These are phyloP conservation scores for Cryptosporidium andersoni DNA, from an alignment of 169 alveolate species.

Conservation along the genomic window DNA sequence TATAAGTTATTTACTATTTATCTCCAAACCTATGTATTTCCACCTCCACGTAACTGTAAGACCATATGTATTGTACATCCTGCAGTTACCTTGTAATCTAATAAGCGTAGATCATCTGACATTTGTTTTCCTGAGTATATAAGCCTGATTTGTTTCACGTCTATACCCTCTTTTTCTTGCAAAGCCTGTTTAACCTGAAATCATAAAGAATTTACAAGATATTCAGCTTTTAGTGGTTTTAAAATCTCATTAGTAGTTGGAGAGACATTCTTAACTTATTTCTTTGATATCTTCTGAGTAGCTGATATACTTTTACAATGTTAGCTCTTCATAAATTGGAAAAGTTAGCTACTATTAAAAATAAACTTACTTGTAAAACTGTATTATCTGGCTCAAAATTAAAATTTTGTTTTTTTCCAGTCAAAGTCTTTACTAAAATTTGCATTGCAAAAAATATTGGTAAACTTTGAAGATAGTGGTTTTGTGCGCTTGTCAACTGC, in stretches of 20 bases:
- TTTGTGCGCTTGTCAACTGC: no score
- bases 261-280: no score
- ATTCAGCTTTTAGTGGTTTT: background rate
- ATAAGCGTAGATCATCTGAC: constrained; percentile 87
- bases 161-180: constrained; percentile 93
- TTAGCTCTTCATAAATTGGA: no score
- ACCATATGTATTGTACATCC: constrained; percentile 96
- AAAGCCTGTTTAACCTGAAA: constrained; percentile 85
- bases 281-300: no score
- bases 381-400: constrained; percentile 94
- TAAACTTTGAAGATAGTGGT: background rate
- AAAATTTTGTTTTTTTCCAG: constrained; percentile 91
- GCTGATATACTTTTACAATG: no score
- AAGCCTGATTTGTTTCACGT: constrained; percentile 88
- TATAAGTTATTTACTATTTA: background rate
- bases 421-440: constrained; percentile 89
- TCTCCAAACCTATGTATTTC: background rate
- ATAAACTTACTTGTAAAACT: constrained; percentile 83
- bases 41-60: constrained; percentile 91
- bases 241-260: background rate
- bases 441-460: constrained; percentile 79
- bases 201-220: background rate
- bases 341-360: background rate
- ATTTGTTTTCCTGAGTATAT: constrained; percentile 90
- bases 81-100: constrained; percentile 91